A percentile compares a stretch with the other conserved stretches of the same genome.
These are phyloP conservation scores for Metarhizium album DNA, from an alignment of 2,329 filamentous ascomycete genomes.

Conservation along the genomic window DNA sequence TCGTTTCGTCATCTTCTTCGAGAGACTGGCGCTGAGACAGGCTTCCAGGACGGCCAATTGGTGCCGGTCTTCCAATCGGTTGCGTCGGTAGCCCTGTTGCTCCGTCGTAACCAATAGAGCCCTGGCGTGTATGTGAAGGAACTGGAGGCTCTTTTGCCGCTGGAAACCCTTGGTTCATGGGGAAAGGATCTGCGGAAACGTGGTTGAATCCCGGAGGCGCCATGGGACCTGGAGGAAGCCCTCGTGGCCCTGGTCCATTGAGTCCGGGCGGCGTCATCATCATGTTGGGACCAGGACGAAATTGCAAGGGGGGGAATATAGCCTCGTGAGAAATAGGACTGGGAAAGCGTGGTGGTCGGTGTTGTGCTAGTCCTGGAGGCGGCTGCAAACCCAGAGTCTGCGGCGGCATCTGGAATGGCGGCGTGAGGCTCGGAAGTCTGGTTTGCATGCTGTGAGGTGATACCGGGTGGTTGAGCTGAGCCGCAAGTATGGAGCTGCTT, in stretches of 20 bases:
- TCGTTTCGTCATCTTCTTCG: conserved; percentile 56
- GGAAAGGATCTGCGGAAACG: conserved; percentile 19
- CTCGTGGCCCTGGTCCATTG: conserved; percentile 31
- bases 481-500: conserved; percentile 17
- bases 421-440: conserved; percentile 25
- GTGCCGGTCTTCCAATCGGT: conserved; percentile 71
- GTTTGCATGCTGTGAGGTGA: conserved; percentile 42
- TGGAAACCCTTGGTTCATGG: conserved; percentile 19
- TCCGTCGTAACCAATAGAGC: conserved; percentile 60
- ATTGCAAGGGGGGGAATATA: conserved; percentile 35
- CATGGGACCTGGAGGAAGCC: conserved; percentile 29
- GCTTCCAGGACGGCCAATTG: conserved; percentile 80
- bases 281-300: conserved; percentile 34
- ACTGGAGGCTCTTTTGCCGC: conserved; percentile 24
- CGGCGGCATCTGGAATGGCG: conserved; percentile 45
- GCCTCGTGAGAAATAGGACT: conserved; percentile 45
- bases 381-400: conserved; percentile 44
- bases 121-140: conserved; percentile 60
- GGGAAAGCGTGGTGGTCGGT: conserved; percentile 38
- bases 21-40: conserved; percentile 42
- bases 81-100: conserved; percentile 43
- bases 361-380: conserved; percentile 26
- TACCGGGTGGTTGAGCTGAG: conserved; percentile 29
- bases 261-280: conserved; percentile 42
- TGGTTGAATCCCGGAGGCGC: conserved; percentile 28